Evolutionary conservation across 2,329 filamentous ascomycete genomes (phyloP).

Genomic region (Alternaria dauci): DNA sequence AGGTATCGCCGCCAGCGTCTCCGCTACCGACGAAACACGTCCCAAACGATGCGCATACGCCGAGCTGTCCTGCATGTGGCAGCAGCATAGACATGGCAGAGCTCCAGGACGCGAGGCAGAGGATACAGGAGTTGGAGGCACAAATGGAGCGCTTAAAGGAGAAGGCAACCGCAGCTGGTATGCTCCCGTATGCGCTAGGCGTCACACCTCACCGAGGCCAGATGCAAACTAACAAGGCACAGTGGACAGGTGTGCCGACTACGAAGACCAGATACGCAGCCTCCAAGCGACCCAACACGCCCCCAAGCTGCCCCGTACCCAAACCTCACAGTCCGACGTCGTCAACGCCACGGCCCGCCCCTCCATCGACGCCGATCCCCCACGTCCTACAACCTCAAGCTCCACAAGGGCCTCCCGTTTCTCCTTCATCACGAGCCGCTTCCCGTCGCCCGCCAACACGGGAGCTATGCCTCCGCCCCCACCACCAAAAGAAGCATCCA

Average conservation of each 20-base stretch:
- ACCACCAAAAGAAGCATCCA: conserved; percentile 16
- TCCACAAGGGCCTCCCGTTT: conserved; percentile 51
- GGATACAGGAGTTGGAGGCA: conserved; percentile 67
- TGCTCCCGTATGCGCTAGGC: conserved; percentile 27
- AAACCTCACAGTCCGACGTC: conserved; percentile 22
- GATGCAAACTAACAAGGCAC: conserved; percentile 13
- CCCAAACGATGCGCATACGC: conserved; percentile 24
- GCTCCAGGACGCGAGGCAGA: conserved; percentile 30
- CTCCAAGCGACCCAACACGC: conserved; percentile 48
- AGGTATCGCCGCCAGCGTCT: conserved; percentile 29
- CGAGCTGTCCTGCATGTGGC: conserved; percentile 46
- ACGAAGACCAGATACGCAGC: conserved; percentile 77
- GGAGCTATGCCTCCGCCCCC: conserved; percentile 46
- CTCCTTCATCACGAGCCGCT: conserved; percentile 54
- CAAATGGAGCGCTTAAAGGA: conserved; percentile 75
- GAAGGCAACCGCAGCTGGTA: conserved; percentile 71
- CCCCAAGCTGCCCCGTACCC: conserved; percentile 14
- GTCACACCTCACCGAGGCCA: neutral
- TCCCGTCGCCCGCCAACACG: conserved; percentile 43
- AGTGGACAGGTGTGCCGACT: conserved; percentile 72
- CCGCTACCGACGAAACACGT: conserved; percentile 31
- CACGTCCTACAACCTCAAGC: conserved; percentile 41
- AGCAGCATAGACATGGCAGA: conserved; percentile 27
- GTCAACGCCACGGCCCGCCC: conserved; percentile 25
- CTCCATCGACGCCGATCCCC: conserved; percentile 34